phyloP scores from a whole-genome alignment of 2,329 filamentous ascomycete genomes.

The Septoria petroselini region DNA sequence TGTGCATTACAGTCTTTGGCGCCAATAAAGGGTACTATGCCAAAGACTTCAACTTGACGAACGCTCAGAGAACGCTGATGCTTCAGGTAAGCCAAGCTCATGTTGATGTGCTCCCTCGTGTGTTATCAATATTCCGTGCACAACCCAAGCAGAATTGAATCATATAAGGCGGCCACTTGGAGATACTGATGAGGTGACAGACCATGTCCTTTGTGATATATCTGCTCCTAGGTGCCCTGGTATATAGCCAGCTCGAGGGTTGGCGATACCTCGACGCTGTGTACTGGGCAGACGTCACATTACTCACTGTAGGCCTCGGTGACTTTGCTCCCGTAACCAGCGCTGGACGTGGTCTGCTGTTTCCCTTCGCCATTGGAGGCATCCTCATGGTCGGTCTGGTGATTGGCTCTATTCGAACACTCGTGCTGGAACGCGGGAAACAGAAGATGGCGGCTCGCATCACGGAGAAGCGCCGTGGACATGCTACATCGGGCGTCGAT shows the following conservation, averaged over 20 bases:
- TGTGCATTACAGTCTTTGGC: constrained; percentile 56
- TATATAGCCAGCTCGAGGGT: constrained; percentile 50
- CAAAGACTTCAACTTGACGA: constrained; percentile 56
- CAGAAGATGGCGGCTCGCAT: constrained; percentile 51
- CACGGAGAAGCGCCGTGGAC: constrained; percentile 48
- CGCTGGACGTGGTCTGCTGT: constrained; percentile 50
- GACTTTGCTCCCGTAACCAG: constrained; percentile 51
- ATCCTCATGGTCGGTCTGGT: constrained; percentile 56
- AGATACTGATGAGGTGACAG: constrained; percentile 30
- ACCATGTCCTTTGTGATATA: constrained; percentile 52
- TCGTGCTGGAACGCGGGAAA: constrained; percentile 52
- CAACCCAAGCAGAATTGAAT: no score
- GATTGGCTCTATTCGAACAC: constrained; percentile 51
- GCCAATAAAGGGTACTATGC: constrained; percentile 54
- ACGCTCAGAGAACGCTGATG: constrained; percentile 56
- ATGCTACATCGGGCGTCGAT: constrained; percentile 42
- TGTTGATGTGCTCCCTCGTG: no score
- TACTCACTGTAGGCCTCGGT: constrained; percentile 56
- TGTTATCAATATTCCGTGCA: no score
- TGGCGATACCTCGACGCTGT: constrained; percentile 55
- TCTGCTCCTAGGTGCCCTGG: constrained; percentile 47
- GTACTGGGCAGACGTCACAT: constrained; percentile 56
- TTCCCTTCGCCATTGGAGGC: constrained; percentile 55
- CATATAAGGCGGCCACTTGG: no score
- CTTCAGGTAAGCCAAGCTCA: constrained; percentile 28